A percentile compares a stretch with the other conserved stretches of the same genome.
Conservation (phyloP, 163 green algal genomes). For the Scenedesmus sp. region DNA sequence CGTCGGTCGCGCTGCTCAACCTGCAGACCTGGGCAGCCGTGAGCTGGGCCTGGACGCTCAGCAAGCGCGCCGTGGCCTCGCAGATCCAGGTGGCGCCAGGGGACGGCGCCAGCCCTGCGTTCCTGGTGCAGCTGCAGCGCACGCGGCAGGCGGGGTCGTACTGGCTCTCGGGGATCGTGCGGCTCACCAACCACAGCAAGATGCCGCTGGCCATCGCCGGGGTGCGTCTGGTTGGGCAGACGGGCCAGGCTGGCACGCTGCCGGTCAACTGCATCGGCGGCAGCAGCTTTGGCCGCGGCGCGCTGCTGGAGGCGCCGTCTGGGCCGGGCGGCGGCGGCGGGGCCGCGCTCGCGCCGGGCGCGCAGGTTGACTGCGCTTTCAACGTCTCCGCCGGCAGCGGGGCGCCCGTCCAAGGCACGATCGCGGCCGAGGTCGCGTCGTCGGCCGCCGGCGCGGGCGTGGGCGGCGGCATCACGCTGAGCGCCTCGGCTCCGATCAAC, state of each 20-base stretch:
- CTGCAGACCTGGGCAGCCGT: constrained; percentile 15
- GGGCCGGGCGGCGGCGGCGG: neutral
- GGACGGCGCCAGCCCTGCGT: constrained; percentile 6
- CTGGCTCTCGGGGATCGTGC: constrained; percentile 13
- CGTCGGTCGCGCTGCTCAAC: neutral
- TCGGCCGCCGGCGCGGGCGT: neutral
- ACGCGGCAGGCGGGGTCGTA: neutral
- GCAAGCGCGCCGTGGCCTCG: neutral
- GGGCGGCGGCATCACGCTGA: constrained; percentile 1
- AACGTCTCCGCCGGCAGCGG: constrained; percentile 16
- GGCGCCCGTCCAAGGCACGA: neutral
- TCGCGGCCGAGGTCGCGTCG: constrained; percentile 3
- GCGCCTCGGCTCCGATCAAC: neutral
- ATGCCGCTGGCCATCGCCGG: constrained; percentile 12
- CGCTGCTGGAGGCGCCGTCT: no score
- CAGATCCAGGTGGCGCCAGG: constrained; percentile 1
- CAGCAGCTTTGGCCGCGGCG: neutral
- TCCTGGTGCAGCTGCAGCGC: constrained; percentile 9
- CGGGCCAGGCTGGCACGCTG: neutral
- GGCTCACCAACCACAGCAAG: neutral
- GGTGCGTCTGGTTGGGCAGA: neutral
- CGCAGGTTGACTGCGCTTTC: constrained; percentile 25
- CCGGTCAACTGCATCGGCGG: constrained; percentile 22
- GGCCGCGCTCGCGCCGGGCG: neutral
- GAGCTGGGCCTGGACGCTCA: constrained; percentile 26